These are phyloP conservation scores for Kwoniella dendrophila DNA, from an alignment of 768 basidiomycete genomes.

Conservation along the genomic window DNA sequence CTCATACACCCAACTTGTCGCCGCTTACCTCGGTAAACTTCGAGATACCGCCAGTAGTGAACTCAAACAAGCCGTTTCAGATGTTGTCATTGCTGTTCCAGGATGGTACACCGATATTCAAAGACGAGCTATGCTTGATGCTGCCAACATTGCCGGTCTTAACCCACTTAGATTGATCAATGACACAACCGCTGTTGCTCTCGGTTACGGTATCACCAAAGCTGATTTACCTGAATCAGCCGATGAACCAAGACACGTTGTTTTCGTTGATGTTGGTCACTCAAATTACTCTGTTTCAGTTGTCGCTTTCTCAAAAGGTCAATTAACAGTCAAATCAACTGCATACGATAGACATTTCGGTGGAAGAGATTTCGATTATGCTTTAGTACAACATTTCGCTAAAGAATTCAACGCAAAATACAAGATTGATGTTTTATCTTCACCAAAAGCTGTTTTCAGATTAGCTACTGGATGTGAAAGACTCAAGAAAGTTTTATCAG, in stretches of 20 bases:
- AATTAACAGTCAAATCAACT: constrained; percentile 79
- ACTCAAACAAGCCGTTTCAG: constrained; percentile 81
- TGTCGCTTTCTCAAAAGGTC: constrained; percentile 91
- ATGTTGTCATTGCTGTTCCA: constrained; percentile 94
- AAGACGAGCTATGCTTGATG: constrained; percentile 83
- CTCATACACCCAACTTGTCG: constrained; percentile 88
- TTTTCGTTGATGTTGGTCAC: constrained; percentile 95
- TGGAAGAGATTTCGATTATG: constrained; percentile 93
- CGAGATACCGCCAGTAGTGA: constrained; percentile 82
- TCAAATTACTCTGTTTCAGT: constrained; percentile 82
- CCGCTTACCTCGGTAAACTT: constrained; percentile 84
- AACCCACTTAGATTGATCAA: constrained; percentile 94
- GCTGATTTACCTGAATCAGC: constrained; percentile 81
- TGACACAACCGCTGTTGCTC: constrained; percentile 91
- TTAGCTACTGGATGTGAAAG: constrained; percentile 84
- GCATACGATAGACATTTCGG: constrained; percentile 93
- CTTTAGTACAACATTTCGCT: constrained; percentile 84
- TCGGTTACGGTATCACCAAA: constrained; percentile 99
- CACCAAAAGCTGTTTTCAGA: constrained; percentile 91
- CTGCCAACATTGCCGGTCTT: constrained; percentile 83
- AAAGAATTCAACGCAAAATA: constrained; percentile 93
- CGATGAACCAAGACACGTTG: constrained; percentile 80
- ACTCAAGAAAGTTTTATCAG: constrained; percentile 94
- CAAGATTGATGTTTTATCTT: constrained; percentile 91
- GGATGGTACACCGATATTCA: constrained; percentile 96